Evolutionary conservation across 2,329 filamentous ascomycete genomes (phyloP), one percentile per base, ranked within the genome.

Genomic region (Aspergillus sp.): DNA sequence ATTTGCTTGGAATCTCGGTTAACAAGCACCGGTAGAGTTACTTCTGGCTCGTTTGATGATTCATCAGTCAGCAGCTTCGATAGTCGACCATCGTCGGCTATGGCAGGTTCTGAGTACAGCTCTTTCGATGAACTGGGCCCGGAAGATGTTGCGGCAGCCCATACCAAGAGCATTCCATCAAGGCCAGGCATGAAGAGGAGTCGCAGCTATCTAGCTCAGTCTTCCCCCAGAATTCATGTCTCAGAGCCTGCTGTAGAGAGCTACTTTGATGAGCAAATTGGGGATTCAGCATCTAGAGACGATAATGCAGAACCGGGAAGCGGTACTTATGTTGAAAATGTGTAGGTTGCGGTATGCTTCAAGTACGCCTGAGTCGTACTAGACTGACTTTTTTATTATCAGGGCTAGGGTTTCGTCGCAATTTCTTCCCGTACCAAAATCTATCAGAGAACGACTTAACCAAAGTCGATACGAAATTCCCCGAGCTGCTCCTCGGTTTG

Each of bases 1-100:
- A 73, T 71, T 18, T 87, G 85, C 61, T 67, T 88, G 5, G 77
- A 78, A 12, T 82, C 85, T 56, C 75, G 86, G 12, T 62, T 88
- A 16, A 81, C 70, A 45, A 60, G 53, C 11, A 65, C 64, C 10
- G 61, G 53, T 22, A 62, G 65, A 42, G 61, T 68, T 5, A 70
- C 66, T 11, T 62, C 66, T 18, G 62, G 63, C 11, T 64, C 66
- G 5, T 53, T 66, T 14, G 71, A 73, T 31, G 69, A 71, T 53
- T 72, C 71, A 0, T 72, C 70, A 1, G 50, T 72, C 18, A 73
- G 70, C 57, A 71, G 69, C 39, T 71, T 71, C 42, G 70, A 69
- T 49, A 73, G 68, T 24, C 65, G 64, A 20, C 67, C 62, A 18
- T 67, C 71, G 4, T 67, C 62, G 22, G 63, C 69, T 4, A 46